phyloP scores from a whole-genome alignment of 202 grass and related monocot genomes.

The Tripidium arundinaceum region DNA sequence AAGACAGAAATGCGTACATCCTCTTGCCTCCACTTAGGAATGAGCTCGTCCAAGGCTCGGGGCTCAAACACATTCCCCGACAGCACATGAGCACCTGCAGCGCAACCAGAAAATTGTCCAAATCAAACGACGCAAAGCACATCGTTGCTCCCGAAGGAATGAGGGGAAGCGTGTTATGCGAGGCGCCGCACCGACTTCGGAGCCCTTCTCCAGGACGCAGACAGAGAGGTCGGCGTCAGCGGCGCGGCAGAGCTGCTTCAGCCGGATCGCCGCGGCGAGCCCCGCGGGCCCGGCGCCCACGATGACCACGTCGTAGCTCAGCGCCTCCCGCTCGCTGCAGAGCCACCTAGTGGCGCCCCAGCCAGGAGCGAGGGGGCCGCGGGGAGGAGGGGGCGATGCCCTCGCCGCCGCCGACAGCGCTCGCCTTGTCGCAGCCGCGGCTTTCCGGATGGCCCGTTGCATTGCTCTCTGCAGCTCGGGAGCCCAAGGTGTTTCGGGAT shows the following conservation, averaged over 20 bases:
- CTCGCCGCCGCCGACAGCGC: conserved; percentile 2
- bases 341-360: conserved; percentile 40
- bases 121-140: background rate
- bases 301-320: conserved; percentile 84
- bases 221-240: conserved; percentile 77
- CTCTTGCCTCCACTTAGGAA: conserved; percentile 76
- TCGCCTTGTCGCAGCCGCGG: conserved; percentile 17
- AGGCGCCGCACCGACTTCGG: conserved; percentile 71
- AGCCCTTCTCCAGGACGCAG: conserved; percentile 82
- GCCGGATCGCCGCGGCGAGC: conserved; percentile 73
- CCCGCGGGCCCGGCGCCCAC: conserved; percentile 88
- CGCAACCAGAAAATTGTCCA: background rate
- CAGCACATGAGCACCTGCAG: conserved; percentile 72
- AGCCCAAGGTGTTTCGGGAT: background rate
- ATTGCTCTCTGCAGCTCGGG: conserved; percentile 13
- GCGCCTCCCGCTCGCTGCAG: conserved; percentile 43
- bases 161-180: background rate
- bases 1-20: conserved; percentile 50
- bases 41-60: conserved; percentile 77
- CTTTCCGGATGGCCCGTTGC: conserved; percentile 36
- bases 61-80: conserved; percentile 97
- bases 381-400: background rate
- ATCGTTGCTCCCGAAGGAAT: background rate
- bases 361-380: background rate
- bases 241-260: conserved; percentile 81